Evolutionary conservation across 441 rosid species (phyloP).

Genomic region (Populus hybrid): DNA sequence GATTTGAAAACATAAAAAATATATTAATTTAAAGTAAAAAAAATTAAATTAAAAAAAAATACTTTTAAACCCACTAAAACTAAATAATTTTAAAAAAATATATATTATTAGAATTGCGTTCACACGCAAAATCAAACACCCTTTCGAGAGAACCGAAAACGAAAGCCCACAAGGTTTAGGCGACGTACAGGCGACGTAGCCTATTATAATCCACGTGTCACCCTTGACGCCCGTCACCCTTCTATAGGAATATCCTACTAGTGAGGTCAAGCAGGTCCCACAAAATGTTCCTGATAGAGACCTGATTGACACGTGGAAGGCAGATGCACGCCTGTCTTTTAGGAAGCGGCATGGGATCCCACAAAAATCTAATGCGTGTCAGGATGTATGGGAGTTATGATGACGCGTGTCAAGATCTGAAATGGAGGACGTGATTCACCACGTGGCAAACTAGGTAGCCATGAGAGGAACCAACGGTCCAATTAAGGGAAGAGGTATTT

Average conservation of each 20-base stretch:
- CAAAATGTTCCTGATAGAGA: background rate
- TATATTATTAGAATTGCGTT: too few relatives aligned
- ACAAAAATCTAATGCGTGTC: conserved; percentile 21
- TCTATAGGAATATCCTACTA: background rate
- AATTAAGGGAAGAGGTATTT: too few relatives aligned
- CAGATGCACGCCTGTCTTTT: background rate
- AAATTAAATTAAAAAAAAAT: too few relatives aligned
- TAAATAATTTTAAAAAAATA: too few relatives aligned
- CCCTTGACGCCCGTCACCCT: background rate
- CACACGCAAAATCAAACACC: too few relatives aligned
- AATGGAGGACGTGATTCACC: background rate
- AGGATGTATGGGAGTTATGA: background rate
- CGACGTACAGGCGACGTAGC: too few relatives aligned
- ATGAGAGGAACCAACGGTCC: background rate
- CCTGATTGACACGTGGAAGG: background rate
- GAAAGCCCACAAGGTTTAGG: too few relatives aligned
- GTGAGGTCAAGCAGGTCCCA: background rate
- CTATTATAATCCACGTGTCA: background rate
- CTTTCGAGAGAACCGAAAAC: too few relatives aligned
- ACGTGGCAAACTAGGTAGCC: background rate
- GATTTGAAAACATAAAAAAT: too few relatives aligned
- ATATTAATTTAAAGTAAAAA: too few relatives aligned
- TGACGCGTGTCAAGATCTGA: background rate
- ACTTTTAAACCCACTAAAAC: too few relatives aligned
- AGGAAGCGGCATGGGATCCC: conserved; percentile 12